Evolutionary conservation across 805 yeast species (phyloP), one percentile per base, ranked within the genome.

Genomic region (Cyberlindnera veronae): DNA sequence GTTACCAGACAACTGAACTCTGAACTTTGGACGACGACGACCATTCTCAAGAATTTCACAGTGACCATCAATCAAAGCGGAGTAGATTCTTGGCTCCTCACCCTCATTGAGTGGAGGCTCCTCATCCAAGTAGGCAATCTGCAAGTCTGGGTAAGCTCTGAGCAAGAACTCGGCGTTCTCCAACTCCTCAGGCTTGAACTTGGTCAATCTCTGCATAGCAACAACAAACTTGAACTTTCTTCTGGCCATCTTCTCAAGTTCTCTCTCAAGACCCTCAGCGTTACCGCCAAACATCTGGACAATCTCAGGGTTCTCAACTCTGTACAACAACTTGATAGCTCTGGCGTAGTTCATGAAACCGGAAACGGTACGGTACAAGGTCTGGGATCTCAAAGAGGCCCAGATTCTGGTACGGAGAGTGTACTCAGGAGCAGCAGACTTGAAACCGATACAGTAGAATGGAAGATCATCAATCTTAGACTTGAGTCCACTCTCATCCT

Each of bases 231-330:
- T 78, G 69, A 87, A 87, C 62, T 87, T 87, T 63, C 95, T 75
- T 66, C 82, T 73, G 12, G 95, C 89, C 85, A 86, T 81, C 55
- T 77, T 79, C 68, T 91, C 97, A 52, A 91, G 79, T 65, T 95
- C 98, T 67, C 89, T 79, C 72, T 93, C 98, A 41, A 79, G 76
- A 56, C 95, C 95, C 69, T 91, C 98, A 45, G 97, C 95, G 63
- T 91, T 95, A 55, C 98, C 98, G 55, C 97, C 98, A 62, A 90
- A 91, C 89, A 90, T 88, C 73, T 93, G 97, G 46, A 90, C 95
- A 63, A 88, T 81, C 64, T 86, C 95, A 32, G 95, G 95, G 64
- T 87, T 86, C 66, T 93, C 98, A 56, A 93, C 95, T 69, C 95
- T 84, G 71, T 88, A 89, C 45, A 91, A 72, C 57, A 91, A 71